Conservation (phyloP, 2,329 filamentous ascomycete genomes). For the Xylariaceae sp. region DNA sequence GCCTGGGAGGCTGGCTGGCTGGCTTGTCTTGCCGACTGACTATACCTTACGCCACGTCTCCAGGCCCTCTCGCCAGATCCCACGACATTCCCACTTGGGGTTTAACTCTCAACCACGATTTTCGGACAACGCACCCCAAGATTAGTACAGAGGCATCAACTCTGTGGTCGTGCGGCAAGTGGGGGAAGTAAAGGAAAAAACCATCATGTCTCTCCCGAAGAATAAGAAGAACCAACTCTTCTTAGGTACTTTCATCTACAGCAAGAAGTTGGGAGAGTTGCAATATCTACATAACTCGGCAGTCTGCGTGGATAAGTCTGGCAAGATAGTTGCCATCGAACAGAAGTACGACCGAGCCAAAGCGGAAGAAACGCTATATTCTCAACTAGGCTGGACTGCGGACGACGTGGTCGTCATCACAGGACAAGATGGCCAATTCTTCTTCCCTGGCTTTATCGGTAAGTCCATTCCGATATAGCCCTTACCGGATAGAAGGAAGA, state of each 20-base stretch:
- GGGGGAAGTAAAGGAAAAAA: neutral
- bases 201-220: constrained; percentile 26
- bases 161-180: neutral
- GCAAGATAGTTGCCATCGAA: constrained; percentile 55
- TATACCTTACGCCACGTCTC: neutral
- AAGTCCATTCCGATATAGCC: constrained; percentile 28
- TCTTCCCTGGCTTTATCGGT: constrained; percentile 85
- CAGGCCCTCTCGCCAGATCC: neutral
- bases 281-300: constrained; percentile 55
- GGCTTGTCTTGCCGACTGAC: no score
- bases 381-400: constrained; percentile 49
- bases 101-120: neutral
- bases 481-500: no score
- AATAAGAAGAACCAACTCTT: constrained; percentile 49
- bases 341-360: constrained; percentile 37
- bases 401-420: constrained; percentile 43
- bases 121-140: neutral
- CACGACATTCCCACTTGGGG: neutral
- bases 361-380: constrained; percentile 40
- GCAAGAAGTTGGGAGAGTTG: constrained; percentile 50
- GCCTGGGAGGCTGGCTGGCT: neutral
- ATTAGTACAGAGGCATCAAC: neutral
- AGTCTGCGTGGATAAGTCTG: constrained; percentile 52
- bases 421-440: constrained; percentile 63
- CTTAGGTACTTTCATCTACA: constrained; percentile 59